Evolutionary conservation across 2,329 filamentous ascomycete genomes (phyloP).

Genomic region (Xylariaceae sp.): DNA sequence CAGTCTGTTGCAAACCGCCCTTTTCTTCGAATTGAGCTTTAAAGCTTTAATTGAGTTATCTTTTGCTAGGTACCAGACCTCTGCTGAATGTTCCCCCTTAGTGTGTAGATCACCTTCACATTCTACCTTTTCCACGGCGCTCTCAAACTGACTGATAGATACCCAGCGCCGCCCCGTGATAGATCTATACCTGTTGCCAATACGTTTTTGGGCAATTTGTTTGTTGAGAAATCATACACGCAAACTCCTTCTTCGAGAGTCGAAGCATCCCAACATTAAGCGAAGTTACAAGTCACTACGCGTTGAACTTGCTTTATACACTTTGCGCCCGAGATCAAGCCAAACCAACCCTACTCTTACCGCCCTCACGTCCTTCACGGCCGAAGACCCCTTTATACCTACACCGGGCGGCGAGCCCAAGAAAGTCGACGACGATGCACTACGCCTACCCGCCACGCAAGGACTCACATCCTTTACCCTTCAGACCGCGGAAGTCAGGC

Average conservation of each 20-base stretch:
- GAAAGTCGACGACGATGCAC: constrained; percentile 69
- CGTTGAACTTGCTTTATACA: constrained; percentile 1
- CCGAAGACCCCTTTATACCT: constrained; percentile 1
- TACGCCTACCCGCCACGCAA: constrained; percentile 86
- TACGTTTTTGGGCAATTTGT: too few relatives aligned
- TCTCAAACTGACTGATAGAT: too few relatives aligned
- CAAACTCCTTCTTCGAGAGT: constrained; percentile 2
- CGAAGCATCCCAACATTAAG: neutral
- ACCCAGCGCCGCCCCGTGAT: too few relatives aligned
- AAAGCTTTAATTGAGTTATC: too few relatives aligned
- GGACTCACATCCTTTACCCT: constrained; percentile 69
- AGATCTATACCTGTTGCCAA: too few relatives aligned
- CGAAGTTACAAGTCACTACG: too few relatives aligned
- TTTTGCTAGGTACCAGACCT: too few relatives aligned
- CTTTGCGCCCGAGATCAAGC: constrained; percentile 3
- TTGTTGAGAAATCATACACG: neutral
- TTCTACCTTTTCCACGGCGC: too few relatives aligned
- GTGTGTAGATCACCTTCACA: too few relatives aligned
- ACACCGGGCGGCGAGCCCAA: constrained; percentile 3
- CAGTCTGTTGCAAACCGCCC: too few relatives aligned
- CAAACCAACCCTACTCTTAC: neutral
- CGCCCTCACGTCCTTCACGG: neutral
- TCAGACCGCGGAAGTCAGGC: constrained; percentile 55
- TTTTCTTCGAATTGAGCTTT: too few relatives aligned
- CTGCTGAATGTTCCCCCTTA: too few relatives aligned